phyloP scores from a whole-genome alignment of 306 rosid species.

The Rosa rugosa region DNA sequence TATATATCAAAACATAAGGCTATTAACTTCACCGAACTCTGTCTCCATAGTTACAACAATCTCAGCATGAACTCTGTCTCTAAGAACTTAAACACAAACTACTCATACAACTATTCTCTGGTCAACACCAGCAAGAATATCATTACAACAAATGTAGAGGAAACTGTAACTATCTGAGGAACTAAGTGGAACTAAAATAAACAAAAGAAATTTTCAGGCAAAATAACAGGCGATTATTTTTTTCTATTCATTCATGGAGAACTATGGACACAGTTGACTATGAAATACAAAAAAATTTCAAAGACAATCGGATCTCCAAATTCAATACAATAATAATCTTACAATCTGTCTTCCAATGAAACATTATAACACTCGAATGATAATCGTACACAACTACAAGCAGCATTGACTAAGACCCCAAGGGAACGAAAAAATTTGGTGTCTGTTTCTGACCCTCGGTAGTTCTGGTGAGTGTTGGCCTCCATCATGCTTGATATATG shows the following conservation, averaged over 20 bases:
- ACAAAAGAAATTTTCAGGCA: background rate
- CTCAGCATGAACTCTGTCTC: background rate
- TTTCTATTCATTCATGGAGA: constrained; percentile 2
- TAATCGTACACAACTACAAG: constrained; percentile 7
- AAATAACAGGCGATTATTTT: background rate
- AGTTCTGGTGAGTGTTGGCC: constrained; percentile 1
- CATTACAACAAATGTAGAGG: background rate
- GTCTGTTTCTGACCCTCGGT: constrained; percentile 14
- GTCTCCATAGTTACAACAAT: background rate
- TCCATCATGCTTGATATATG: constrained; percentile 4
- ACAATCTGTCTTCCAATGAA: background rate
- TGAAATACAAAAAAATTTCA: constrained; percentile 16
- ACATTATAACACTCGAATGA: constrained; percentile 5
- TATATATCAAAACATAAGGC: background rate
- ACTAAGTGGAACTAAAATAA: background rate
- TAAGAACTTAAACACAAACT: background rate
- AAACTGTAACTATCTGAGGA: background rate
- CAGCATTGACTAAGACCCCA: background rate
- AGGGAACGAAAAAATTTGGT: background rate
- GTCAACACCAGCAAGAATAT: background rate
- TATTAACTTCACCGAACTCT: background rate
- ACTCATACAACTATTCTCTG: background rate
- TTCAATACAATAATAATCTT: constrained; percentile 21
- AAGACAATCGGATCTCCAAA: background rate
- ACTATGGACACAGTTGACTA: constrained; percentile 20